These are phyloP conservation scores for Acorus gramineus DNA, from an alignment of 106 monocot genomes.

Conservation along the genomic window DNA sequence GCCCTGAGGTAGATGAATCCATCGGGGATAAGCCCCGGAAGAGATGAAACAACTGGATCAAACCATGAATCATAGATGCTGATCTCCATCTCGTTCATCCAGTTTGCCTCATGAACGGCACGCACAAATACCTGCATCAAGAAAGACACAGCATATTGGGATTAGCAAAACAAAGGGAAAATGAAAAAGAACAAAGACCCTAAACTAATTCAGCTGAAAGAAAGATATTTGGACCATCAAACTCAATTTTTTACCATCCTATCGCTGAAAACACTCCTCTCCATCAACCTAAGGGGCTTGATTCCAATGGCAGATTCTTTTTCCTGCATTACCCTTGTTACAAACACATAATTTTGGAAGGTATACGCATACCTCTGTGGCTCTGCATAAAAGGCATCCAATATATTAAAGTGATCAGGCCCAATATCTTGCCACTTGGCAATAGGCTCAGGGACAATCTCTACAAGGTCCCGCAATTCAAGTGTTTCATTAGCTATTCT, in stretches of 20 bases:
- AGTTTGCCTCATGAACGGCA: constrained; percentile 96
- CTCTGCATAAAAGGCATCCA: constrained; percentile 95
- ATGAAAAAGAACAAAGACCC: not conserved
- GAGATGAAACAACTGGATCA: constrained; percentile 85
- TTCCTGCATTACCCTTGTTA: constrained; percentile 97
- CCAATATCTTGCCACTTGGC: constrained; percentile 95
- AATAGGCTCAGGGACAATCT: constrained; percentile 92
- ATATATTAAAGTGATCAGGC: constrained; percentile 94
- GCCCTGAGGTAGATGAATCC: constrained; percentile 98
- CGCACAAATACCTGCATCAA: constrained; percentile 83
- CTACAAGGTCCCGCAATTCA: constrained; percentile 91
- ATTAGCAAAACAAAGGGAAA: not conserved
- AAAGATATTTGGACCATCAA: not conserved
- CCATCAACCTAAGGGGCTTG: constrained; percentile 90
- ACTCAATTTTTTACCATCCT: constrained; percentile 50
- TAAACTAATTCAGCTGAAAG: not conserved
- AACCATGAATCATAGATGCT: constrained; percentile 99
- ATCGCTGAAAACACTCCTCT: constrained; percentile 96
- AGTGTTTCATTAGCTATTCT: constrained; percentile 95
- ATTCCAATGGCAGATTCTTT: constrained; percentile 72
- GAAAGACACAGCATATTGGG: not conserved
- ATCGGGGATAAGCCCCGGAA: constrained; percentile 93
- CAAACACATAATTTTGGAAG: constrained; percentile 98
- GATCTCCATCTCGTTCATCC: constrained; percentile 99
- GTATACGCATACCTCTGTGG: constrained; percentile 98